Base-by-base conservation (phyloP, 306 rosid genomes). In the Styphnolobium japonicum region DNA sequence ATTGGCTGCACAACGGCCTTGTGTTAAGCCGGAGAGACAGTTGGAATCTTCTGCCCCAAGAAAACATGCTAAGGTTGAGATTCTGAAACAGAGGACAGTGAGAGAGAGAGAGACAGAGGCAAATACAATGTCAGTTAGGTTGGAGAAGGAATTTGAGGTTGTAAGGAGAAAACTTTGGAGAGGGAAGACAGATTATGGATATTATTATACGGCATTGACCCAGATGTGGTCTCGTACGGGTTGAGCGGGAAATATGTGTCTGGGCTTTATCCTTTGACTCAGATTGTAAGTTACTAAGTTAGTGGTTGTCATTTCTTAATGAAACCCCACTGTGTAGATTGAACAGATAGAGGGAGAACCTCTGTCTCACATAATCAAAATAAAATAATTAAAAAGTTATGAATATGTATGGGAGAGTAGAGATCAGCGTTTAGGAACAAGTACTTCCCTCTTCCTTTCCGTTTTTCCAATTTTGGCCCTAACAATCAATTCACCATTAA, bases 31-130 rank as follows among this genome's bases (percentile, higher is more conserved):
- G 80, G 0, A 79, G 56, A 55, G 68, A 74, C 10, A 10, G 73
- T 18, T 56, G 82, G 51, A 83, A 81, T 80, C 79, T 84, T 77
- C 80, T 79, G 21, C 77, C 83, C 78, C 75, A 72, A 67, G 92
- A 85, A 91, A 86, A 91, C 96, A 89, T 93, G 33, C 49, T 80
- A 65, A 65, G 53, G 63, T 70, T 36, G 33, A 34, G 29, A 56
- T 34, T 33, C 33, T 45, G 64, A 66, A 63, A 51, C 11, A 11
- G 23, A 6, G 53, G 39, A 27, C 22, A 29, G n/a, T n/a, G 0
- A 27, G 19, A 33, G 67, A 25, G 14, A 23, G 19, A 6, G 3
- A 42, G 57, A 43, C 22, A 29, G n/a, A 18, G 6, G 29, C 56
- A 49, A 49, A 16, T n/a, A 22, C 11, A 75, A 56, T 78, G 52